Evolutionary conservation across 176 grass and related monocot species (phyloP).

Genomic region (Dendrocalamus sinicus): DNA sequence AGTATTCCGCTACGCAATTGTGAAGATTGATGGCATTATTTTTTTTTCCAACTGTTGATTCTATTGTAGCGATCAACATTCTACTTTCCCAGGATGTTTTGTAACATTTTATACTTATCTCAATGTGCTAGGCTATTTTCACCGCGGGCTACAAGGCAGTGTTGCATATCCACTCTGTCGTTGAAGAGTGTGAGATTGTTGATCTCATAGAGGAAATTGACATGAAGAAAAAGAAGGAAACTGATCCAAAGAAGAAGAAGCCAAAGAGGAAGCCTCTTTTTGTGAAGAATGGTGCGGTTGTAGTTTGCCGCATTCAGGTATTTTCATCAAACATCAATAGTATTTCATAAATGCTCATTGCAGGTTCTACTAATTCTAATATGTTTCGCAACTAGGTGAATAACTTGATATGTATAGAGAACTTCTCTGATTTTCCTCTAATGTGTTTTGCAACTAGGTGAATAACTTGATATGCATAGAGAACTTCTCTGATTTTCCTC

Average conservation of each 20-base stretch:
- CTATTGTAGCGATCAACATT: background rate
- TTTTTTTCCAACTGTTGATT: background rate
- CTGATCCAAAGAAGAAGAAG: conserved; percentile 84
- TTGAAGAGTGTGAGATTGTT: conserved; percentile 97
- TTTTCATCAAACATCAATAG: background rate
- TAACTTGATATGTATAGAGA: conserved; percentile 93
- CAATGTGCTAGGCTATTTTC: conserved; percentile 78
- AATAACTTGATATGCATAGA: conserved; percentile 92
- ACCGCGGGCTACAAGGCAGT: conserved; percentile 94
- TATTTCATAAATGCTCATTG: background rate
- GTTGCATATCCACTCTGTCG: conserved; percentile 91
- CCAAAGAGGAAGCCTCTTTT: conserved; percentile 85
- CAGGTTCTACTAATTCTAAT: conserved; percentile 34
- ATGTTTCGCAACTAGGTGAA: conserved; percentile 61
- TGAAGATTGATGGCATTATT: background rate
- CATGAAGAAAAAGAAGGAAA: conserved; percentile 77
- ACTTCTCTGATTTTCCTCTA: conserved; percentile 71
- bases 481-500: conserved; percentile 82
- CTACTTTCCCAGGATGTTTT: background rate
- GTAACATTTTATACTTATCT: conserved; percentile 22
- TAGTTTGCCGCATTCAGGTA: conserved; percentile 92
- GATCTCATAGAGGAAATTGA: conserved; percentile 98
- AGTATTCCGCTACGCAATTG: background rate
- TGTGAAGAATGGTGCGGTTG: conserved; percentile 95
- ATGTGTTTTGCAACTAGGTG: conserved; percentile 55